Evolutionary conservation across 306 rosid species (phyloP).

Genomic region (Quercus berberidifolia): DNA sequence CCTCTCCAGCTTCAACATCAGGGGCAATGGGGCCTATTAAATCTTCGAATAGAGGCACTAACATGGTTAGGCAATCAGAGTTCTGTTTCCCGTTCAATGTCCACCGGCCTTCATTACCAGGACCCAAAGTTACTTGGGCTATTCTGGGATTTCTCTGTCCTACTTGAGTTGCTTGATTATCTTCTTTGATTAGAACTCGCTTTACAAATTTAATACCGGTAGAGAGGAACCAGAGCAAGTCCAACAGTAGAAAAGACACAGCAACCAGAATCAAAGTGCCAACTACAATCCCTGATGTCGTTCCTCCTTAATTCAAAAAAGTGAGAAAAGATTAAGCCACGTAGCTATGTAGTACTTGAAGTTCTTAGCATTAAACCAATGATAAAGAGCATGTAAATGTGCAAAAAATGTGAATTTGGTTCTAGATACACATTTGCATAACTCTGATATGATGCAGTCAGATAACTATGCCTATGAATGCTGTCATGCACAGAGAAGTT

Average conservation of each 20-base stretch:
- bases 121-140: slow-evolving; percentile 73
- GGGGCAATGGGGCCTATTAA: slow-evolving; percentile 59
- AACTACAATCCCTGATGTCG: slow-evolving; percentile 43
- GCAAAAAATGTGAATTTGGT: neutral
- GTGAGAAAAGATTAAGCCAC: neutral
- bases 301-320: slow-evolving; percentile 47
- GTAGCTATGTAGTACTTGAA: neutral
- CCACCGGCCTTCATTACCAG: slow-evolving; percentile 92
- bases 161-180: slow-evolving; percentile 53
- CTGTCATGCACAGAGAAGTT: neutral
- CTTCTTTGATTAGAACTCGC: slow-evolving; percentile 88
- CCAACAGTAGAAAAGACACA: slow-evolving; percentile 43
- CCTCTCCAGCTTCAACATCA: too few species aligned
- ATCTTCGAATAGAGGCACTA: slow-evolving; percentile 85
- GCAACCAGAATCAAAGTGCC: slow-evolving; percentile 58
- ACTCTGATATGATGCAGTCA: neutral
- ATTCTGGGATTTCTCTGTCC: slow-evolving; percentile 62
- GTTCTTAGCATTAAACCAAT: neutral
- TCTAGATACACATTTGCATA: neutral
- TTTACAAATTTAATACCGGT: slow-evolving; percentile 77
- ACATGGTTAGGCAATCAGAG: slow-evolving; percentile 42
- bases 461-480: neutral
- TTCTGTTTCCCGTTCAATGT: slow-evolving; percentile 61
- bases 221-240: slow-evolving; percentile 73
- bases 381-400: neutral